Evolutionary conservation across 2,329 filamentous ascomycete genomes (phyloP).

Genomic region (Setomelanomma holmii): DNA sequence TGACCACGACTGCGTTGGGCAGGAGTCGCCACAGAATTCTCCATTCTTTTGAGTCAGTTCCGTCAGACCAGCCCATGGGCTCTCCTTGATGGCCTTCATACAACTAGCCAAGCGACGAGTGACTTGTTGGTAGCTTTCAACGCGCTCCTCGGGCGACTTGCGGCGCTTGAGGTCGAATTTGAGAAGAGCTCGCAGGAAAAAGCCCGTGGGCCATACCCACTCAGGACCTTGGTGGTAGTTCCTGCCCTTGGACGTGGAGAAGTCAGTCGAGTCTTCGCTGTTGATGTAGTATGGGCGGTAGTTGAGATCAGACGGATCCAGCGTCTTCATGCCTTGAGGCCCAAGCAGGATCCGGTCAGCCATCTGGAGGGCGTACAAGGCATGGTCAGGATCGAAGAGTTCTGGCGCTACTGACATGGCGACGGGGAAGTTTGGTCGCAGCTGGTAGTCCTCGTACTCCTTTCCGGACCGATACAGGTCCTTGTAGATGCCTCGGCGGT

Average conservation of each 20-base stretch:
- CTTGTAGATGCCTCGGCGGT: conserved; percentile 97
- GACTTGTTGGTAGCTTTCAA: conserved; percentile 94
- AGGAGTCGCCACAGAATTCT: conserved; percentile 85
- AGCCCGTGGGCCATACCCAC: conserved; percentile 97
- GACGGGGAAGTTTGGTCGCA: conserved; percentile 92
- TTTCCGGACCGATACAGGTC: conserved; percentile 93
- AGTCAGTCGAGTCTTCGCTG: conserved; percentile 89
- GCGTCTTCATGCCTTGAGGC: conserved; percentile 92
- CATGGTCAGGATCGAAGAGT: conserved; percentile 81
- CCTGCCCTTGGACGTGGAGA: conserved; percentile 88
- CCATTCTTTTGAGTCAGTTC: conserved; percentile 94
- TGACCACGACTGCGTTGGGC: conserved; percentile 95
- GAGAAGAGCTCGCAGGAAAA: conserved; percentile 89
- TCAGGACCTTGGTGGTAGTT: conserved; percentile 99
- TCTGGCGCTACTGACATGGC: conserved; percentile 93
- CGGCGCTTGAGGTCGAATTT: conserved; percentile 85
- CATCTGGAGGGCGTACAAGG: conserved; percentile 78
- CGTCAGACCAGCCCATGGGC: conserved; percentile 86
- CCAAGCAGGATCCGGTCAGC: conserved; percentile 83
- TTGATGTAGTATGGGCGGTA: conserved; percentile 96
- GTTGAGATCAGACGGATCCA: conserved; percentile 90
- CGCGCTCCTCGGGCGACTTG: conserved; percentile 69
- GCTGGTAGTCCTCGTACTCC: conserved; percentile 96
- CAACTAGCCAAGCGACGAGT: conserved; percentile 82
- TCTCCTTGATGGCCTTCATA: conserved; percentile 81